Percentiles rank a stretch among this genome's conserved stretches.
phyloP scores from a whole-genome alignment of 2,329 filamentous ascomycete genomes.

The Aspergillus piperis region DNA sequence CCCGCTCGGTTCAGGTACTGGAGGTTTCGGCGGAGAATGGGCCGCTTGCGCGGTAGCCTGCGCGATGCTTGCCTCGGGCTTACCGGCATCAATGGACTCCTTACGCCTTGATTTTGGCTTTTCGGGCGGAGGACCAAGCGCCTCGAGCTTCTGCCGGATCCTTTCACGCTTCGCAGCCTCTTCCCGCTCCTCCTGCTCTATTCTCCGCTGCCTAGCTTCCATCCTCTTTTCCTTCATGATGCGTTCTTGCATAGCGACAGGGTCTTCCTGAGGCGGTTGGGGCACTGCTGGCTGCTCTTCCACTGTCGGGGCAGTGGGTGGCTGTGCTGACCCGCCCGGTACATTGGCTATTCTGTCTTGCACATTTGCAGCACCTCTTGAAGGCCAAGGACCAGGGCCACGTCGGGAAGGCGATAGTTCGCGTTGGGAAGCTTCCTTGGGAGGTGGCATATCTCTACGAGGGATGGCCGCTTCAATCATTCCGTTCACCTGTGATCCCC shows the following conservation, averaged over 20 bases:
- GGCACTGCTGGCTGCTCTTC: slow-evolving; percentile 22
- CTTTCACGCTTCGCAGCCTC: slow-evolving; percentile 61
- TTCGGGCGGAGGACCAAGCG: slow-evolving; percentile 50
- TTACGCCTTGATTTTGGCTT: slow-evolving; percentile 34
- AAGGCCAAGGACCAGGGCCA: slow-evolving; percentile 31
- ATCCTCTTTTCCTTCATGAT: slow-evolving; percentile 63
- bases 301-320: slow-evolving; percentile 15
- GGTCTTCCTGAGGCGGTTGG: slow-evolving; percentile 38
- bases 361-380: slow-evolving; percentile 30
- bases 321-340: slow-evolving; percentile 23
- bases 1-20: slow-evolving; percentile 58
- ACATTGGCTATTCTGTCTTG: slow-evolving; percentile 29
- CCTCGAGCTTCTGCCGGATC: slow-evolving; percentile 58
- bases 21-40: slow-evolving; percentile 60
- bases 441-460: slow-evolving; percentile 26
- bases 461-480: slow-evolving; percentile 35
- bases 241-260: slow-evolving; percentile 58
- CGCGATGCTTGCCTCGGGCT: slow-evolving; percentile 23
- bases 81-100: slow-evolving; percentile 30
- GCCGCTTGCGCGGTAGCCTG: slow-evolving; percentile 36
- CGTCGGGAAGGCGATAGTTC: slow-evolving; percentile 32
- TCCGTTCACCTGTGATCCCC: slow-evolving; percentile 43
- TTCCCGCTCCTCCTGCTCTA: slow-evolving; percentile 58
- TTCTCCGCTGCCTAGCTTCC: slow-evolving; percentile 54
- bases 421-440: slow-evolving; percentile 23